A percentile compares a stretch with the other conserved stretches of the same genome.
phyloP scores from a whole-genome alignment of 2,329 filamentous ascomycete species.

The Fusarium secorum region DNA sequence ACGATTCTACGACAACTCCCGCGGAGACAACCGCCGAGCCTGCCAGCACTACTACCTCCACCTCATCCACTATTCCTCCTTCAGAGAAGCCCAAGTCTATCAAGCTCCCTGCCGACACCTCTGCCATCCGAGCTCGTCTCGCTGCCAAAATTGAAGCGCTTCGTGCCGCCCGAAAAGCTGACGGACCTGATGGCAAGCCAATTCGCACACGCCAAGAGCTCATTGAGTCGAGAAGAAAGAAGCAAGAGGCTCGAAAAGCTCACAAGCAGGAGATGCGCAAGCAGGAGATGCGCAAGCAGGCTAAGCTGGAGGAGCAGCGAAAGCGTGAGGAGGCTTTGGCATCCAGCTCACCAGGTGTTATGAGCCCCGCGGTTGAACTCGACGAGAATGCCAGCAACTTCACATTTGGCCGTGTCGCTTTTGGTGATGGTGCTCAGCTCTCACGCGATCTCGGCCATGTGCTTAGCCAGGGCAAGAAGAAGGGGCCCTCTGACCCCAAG shows the following conservation, averaged over 20 bases:
- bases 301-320: constrained; percentile 80
- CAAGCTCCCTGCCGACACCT: constrained; percentile 74
- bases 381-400: constrained; percentile 71
- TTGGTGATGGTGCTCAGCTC: constrained; percentile 82
- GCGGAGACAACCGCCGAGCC: constrained; percentile 53
- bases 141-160: constrained; percentile 85
- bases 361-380: constrained; percentile 63
- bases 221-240: constrained; percentile 86
- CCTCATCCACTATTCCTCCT: constrained; percentile 69
- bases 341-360: constrained; percentile 67
- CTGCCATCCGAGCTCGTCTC: constrained; percentile 79
- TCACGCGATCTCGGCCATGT: constrained; percentile 75
- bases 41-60: constrained; percentile 71
- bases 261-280: constrained; percentile 87
- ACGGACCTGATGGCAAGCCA: constrained; percentile 77
- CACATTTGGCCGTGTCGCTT: constrained; percentile 90
- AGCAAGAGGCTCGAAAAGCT: constrained; percentile 84
- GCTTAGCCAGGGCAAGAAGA: constrained; percentile 65
- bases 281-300: constrained; percentile 75
- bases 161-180: constrained; percentile 85
- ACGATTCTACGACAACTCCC: constrained; percentile 50
- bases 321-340: constrained; percentile 70
- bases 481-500: constrained; percentile 84
- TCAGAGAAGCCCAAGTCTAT: constrained; percentile 71
- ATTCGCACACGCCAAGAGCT: constrained; percentile 90